Conservation (phyloP, 179 eudicot genomes). For the Silene noctiflora region DNA sequence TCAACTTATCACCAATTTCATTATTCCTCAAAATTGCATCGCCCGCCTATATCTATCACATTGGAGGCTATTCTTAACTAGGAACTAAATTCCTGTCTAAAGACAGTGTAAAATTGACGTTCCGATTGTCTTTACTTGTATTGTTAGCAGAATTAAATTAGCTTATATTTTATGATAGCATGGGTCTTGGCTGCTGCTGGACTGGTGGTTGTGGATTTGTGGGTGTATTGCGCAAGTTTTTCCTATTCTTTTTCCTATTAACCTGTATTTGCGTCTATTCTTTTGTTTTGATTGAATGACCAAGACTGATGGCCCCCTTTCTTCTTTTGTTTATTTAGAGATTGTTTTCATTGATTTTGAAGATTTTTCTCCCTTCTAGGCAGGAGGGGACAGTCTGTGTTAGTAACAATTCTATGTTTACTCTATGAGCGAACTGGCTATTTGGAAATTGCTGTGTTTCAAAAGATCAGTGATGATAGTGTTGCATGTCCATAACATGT, state of each 20-base stretch:
- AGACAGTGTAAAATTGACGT: too few species aligned
- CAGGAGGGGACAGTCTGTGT: not conserved
- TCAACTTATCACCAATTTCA: too few species aligned
- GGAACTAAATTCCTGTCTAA: too few species aligned
- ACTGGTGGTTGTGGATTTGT: not conserved
- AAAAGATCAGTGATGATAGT: not conserved
- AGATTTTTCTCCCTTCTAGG: not conserved
- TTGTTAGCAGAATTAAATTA: not conserved
- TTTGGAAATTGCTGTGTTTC: not conserved
- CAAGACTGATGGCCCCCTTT: too few species aligned
- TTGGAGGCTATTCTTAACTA: too few species aligned
- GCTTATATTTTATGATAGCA: not conserved
- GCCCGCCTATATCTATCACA: too few species aligned
- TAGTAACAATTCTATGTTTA: not conserved
- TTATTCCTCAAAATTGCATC: too few species aligned
- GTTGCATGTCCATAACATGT: not conserved
- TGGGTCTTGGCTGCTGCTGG: not conserved
- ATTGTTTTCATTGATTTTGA: not conserved
- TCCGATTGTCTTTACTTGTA: not conserved
- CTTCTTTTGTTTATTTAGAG: too few species aligned
- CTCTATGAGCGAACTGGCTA: not conserved
- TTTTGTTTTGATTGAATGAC: too few species aligned
- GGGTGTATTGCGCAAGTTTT: not conserved
- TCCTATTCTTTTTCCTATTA: not conserved
- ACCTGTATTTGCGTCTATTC: not conserved